These are phyloP conservation scores for Beauveria asiatica DNA, from an alignment of 2,329 filamentous ascomycete species.

Conservation along the genomic window DNA sequence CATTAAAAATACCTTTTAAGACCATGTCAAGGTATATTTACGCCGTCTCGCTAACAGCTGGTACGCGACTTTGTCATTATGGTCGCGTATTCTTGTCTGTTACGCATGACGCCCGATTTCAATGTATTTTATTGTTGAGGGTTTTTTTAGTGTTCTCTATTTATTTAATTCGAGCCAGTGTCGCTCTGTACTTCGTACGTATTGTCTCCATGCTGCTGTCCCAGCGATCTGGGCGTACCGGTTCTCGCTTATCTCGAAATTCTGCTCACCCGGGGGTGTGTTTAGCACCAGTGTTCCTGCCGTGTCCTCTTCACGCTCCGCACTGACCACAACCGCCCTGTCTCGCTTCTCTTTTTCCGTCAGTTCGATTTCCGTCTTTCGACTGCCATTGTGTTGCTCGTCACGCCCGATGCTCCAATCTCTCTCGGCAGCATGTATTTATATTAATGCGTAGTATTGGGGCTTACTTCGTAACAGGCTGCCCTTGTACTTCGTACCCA, in stretches of 20 bases:
- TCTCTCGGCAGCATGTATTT: no score
- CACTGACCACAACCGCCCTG: not conserved
- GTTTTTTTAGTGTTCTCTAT: not conserved
- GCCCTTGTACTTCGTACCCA: no score
- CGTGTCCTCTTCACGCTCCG: not conserved
- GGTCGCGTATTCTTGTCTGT: not conserved
- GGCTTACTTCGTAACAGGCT: no score
- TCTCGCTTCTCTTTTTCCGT: not conserved
- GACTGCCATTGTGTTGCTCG: not conserved
- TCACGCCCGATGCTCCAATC: not conserved
- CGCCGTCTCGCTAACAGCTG: not conserved
- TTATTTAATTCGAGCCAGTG: not conserved
- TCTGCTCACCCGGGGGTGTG: not conserved
- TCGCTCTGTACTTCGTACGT: not conserved
- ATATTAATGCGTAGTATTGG: no score
- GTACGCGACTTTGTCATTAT: not conserved
- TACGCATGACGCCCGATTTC: not conserved
- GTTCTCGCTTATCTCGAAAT: constrained; percentile 23
- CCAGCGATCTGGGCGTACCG: constrained; percentile 25
- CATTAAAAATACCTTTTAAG: not conserved
- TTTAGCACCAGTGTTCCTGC: not conserved
- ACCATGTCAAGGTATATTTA: not conserved
- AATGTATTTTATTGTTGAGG: not conserved
- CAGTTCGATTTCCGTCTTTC: not conserved
- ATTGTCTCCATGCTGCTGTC: constrained; percentile 12